These are phyloP conservation scores for Aulographum hederae DNA, from an alignment of 2,329 filamentous ascomycete species.

Conservation along the genomic window DNA sequence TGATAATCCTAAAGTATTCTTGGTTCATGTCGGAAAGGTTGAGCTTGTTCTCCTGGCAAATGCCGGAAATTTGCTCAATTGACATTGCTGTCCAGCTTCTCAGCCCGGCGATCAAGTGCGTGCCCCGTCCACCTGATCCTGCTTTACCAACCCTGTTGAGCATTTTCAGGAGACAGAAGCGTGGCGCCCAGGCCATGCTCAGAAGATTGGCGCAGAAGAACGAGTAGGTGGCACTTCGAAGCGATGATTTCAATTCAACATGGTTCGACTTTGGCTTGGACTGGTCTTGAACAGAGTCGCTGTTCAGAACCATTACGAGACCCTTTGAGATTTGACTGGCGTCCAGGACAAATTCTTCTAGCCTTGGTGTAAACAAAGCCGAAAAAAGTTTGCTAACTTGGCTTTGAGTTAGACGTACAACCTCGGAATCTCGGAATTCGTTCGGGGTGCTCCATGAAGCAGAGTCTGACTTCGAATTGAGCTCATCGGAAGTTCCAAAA, in stretches of 20 bases:
- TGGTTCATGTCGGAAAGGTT: background rate
- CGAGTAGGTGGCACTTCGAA: slow-evolving; percentile 38
- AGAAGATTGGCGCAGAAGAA: background rate
- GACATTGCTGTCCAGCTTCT: background rate
- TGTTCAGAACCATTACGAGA: slow-evolving; percentile 25
- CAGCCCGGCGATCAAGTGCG: background rate
- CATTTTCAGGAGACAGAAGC: slow-evolving; percentile 54
- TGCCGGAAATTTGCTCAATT: background rate
- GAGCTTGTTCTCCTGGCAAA: background rate
- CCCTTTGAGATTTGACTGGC: slow-evolving; percentile 47
- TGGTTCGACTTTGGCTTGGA: background rate
- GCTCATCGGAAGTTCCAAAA: too few species aligned
- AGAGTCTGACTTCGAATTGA: too few species aligned
- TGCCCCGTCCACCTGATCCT: background rate
- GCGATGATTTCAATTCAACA: slow-evolving; percentile 39
- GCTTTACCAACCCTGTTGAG: slow-evolving; percentile 53
- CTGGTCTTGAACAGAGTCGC: background rate
- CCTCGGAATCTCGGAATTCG: too few species aligned
- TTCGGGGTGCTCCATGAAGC: too few species aligned
- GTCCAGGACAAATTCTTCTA: slow-evolving; percentile 81
- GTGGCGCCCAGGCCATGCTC: too few species aligned
- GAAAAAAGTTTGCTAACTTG: slow-evolving; percentile 43
- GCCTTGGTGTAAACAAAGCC: slow-evolving; percentile 48
- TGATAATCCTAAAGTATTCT: background rate
- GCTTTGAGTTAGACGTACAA: too few species aligned